Conservation (phyloP, 2,329 filamentous ascomycete genomes). For the Claviceps pazoutovae region DNA sequence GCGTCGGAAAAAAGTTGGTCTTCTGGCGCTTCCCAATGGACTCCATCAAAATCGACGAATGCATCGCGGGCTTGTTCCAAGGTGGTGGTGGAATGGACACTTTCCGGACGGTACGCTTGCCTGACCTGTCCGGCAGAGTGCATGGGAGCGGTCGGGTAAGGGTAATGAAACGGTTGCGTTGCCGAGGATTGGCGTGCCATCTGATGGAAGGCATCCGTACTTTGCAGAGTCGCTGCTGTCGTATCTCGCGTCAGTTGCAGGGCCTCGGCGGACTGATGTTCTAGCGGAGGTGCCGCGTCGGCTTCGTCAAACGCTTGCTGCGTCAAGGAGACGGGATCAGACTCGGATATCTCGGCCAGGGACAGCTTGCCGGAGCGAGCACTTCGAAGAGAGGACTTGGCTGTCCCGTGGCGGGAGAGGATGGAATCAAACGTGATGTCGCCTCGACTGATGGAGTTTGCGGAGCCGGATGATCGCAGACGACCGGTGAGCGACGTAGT, state of each 20-base stretch:
- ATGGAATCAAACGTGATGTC: conserved; percentile 25
- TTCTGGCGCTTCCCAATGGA: conserved; percentile 51
- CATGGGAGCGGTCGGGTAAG: neutral
- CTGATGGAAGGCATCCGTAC: conserved; percentile 18
- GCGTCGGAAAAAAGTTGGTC: conserved; percentile 15
- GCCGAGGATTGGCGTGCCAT: conserved; percentile 17
- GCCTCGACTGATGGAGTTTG: conserved; percentile 28
- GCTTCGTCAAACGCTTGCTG: conserved; percentile 39
- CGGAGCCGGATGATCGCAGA: conserved; percentile 38
- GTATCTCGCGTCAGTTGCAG: conserved; percentile 17
- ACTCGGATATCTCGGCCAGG: conserved; percentile 43
- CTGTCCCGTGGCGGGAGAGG: conserved; percentile 37
- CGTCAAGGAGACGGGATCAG: conserved; percentile 37
- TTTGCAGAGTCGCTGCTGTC: conserved; percentile 12
- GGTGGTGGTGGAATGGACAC: conserved; percentile 44
- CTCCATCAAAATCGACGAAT: conserved; percentile 72
- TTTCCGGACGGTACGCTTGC: conserved; percentile 19
- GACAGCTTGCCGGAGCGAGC: conserved; percentile 35
- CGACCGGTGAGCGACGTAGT: conserved; percentile 45
- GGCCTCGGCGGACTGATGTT: conserved; percentile 22
- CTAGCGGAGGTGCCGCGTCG: conserved; percentile 26
- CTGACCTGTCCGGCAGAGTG: neutral
- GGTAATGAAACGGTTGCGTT: neutral
- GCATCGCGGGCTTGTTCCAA: conserved; percentile 52
- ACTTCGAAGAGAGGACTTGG: conserved; percentile 39